These are phyloP conservation scores for Bipolaris sorokiniana DNA, from an alignment of 2,329 filamentous ascomycete genomes.

Conservation along the genomic window DNA sequence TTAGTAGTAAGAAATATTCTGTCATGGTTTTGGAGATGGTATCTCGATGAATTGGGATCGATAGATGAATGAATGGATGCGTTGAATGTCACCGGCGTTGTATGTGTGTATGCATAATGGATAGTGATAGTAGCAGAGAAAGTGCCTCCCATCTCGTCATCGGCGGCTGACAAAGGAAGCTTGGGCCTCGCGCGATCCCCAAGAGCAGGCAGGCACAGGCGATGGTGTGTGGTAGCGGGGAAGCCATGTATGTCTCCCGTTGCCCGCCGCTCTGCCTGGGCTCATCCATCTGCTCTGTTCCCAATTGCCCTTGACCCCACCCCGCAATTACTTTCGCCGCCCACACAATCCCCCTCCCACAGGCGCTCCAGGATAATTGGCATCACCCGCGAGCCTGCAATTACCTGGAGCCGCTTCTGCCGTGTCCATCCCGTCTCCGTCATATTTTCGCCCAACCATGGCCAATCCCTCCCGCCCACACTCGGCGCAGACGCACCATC, in stretches of 20 bases:
- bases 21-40: too few relatives aligned
- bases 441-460: constrained; percentile 6
- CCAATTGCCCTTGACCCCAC: constrained; percentile 15
- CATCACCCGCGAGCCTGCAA: constrained; percentile 36
- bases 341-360: constrained; percentile 25
- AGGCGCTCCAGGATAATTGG: constrained; percentile 54
- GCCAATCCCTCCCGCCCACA: constrained; percentile 33
- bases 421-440: constrained; percentile 5
- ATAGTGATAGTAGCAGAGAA: not conserved
- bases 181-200: constrained; percentile 9
- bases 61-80: too few relatives aligned
- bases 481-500: constrained; percentile 33
- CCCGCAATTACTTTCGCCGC: constrained; percentile 19
- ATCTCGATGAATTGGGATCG: too few relatives aligned
- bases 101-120: not conserved
- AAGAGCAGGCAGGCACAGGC: not conserved
- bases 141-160: not conserved
- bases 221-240: constrained; percentile 8
- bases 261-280: constrained; percentile 17
- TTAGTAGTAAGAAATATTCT: too few relatives aligned
- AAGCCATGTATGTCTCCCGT: constrained; percentile 18
- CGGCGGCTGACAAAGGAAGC: constrained; percentile 14
- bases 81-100: too few relatives aligned
- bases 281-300: constrained; percentile 4
- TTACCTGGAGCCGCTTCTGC: constrained; percentile 52